phyloP scores from a whole-genome alignment of 2,329 filamentous ascomycete species.

The Anisogramma anomala region DNA sequence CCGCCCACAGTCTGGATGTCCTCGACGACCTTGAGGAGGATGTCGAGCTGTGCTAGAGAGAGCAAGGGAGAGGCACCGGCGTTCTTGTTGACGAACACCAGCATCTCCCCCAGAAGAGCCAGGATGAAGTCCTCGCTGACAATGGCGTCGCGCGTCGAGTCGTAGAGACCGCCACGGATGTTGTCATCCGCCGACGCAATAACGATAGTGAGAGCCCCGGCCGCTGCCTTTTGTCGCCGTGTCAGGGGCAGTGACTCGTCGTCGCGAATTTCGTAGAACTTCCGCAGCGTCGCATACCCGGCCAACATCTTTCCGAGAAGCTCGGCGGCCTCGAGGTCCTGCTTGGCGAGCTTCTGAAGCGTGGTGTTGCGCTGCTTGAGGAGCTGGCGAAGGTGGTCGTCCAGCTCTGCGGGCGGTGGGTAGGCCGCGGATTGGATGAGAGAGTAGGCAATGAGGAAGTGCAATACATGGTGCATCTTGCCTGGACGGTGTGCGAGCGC shows the following conservation, averaged over 20 bases:
- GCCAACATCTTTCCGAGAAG: slow-evolving; percentile 77
- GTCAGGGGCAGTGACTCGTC: slow-evolving; percentile 35
- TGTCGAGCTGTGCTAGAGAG: slow-evolving; percentile 60
- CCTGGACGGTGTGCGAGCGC: slow-evolving; percentile 66
- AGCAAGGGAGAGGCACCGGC: slow-evolving; percentile 37
- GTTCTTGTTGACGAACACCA: slow-evolving; percentile 58
- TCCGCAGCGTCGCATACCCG: slow-evolving; percentile 82
- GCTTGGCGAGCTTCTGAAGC: slow-evolving; percentile 57
- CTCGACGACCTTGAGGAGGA: slow-evolving; percentile 65
- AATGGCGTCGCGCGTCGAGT: slow-evolving; percentile 67
- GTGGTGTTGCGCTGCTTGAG: slow-evolving; percentile 61
- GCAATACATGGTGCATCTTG: slow-evolving; percentile 76
- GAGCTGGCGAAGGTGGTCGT: slow-evolving; percentile 57
- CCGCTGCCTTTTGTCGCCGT: slow-evolving; percentile 60
- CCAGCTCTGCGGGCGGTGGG: slow-evolving; percentile 59
- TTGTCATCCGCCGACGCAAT: slow-evolving; percentile 79
- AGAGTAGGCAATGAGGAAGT: slow-evolving; percentile 77
- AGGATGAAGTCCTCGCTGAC: slow-evolving; percentile 82
- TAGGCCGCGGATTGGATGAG: slow-evolving; percentile 75
- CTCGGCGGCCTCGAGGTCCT: slow-evolving; percentile 71
- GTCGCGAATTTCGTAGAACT: slow-evolving; percentile 84
- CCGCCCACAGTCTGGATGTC: slow-evolving; percentile 64
- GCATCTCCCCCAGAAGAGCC: slow-evolving; percentile 62
- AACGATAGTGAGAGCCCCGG: slow-evolving; percentile 65
- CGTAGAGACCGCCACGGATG: slow-evolving; percentile 82